phyloP scores from a whole-genome alignment of 768 basidiomycete genomes.

The Termitomyces sp. region DNA sequence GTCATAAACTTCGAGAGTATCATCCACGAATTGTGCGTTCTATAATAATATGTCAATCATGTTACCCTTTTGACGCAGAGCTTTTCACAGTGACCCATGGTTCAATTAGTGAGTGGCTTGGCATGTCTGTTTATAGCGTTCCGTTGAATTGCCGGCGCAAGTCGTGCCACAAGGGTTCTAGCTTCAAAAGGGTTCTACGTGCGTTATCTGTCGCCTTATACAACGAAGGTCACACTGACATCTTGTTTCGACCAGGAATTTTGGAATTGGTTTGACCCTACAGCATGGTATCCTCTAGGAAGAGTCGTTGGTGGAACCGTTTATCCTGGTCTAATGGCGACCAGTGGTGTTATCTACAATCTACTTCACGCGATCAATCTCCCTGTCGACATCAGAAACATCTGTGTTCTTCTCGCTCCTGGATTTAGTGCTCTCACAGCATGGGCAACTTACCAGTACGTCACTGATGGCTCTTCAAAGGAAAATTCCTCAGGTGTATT shows the following conservation, averaged over 20 bases:
- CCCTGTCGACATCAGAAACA: slow-evolving; percentile 95
- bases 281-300: slow-evolving; percentile 98
- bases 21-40: slow-evolving; percentile 95
- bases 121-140: slow-evolving; percentile 11
- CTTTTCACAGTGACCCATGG: slow-evolving; percentile 76
- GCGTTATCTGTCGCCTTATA: slow-evolving; percentile 23
- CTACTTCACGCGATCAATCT: slow-evolving; percentile 83
- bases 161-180: slow-evolving; percentile 90
- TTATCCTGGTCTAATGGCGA: slow-evolving; percentile 98
- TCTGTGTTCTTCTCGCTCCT: slow-evolving; percentile 95
- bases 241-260: slow-evolving; percentile 65
- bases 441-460: slow-evolving; percentile 93
- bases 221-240: neutral
- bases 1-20: slow-evolving; percentile 99
- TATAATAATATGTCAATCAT: neutral
- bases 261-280: slow-evolving; percentile 99
- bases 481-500: neutral
- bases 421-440: slow-evolving; percentile 97
- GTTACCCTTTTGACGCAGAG: slow-evolving; percentile 7
- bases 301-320: slow-evolving; percentile 98
- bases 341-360: slow-evolving; percentile 96
- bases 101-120: slow-evolving; percentile 86
- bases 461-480: neutral
- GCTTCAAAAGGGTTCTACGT: slow-evolving; percentile 96
- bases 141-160: slow-evolving; percentile 27